phyloP scores from a whole-genome alignment of 345 rosid genomes.

The Eucalyptus cloeziana region DNA sequence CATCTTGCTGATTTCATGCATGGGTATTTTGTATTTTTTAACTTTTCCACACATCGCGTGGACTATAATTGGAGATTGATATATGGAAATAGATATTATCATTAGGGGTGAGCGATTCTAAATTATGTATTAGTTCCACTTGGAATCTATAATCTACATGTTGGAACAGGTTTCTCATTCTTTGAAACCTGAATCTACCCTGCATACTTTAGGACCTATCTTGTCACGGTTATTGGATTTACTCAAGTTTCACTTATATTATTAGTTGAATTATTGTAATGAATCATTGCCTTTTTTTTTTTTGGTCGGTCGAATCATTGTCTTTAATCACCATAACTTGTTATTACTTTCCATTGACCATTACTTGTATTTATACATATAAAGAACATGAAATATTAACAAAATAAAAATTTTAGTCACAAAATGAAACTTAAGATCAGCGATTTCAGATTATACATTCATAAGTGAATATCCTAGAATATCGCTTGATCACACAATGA shows the following conservation, averaged over 20 bases:
- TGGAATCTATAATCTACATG: no score
- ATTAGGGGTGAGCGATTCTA: accelerated
- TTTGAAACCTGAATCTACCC: no score
- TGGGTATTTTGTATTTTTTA: background rate
- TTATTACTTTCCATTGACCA: no score
- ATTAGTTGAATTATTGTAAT: no score
- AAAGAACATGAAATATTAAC: no score
- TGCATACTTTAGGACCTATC: no score
- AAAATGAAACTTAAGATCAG: accelerated
- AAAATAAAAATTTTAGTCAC: no score
- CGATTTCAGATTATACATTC: accelerated
- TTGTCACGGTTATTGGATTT: accelerated
- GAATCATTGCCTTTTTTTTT: no score
- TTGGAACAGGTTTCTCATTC: accelerated
- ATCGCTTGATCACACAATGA: accelerated
- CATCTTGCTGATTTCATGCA: background rate
- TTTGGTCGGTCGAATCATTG: no score
- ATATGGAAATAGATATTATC: background rate
- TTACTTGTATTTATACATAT: no score
- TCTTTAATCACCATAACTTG: no score
- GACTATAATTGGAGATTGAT: background rate
- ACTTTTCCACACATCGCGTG: accelerated
- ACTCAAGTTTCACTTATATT: no score
- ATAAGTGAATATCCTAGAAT: accelerated
- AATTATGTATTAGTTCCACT: accelerated